A percentile compares a stretch with the other conserved stretches of the same genome.
Conservation (phyloP, 1,284 basidiomycete species). For the Heterobasidion irregulare region DNA sequence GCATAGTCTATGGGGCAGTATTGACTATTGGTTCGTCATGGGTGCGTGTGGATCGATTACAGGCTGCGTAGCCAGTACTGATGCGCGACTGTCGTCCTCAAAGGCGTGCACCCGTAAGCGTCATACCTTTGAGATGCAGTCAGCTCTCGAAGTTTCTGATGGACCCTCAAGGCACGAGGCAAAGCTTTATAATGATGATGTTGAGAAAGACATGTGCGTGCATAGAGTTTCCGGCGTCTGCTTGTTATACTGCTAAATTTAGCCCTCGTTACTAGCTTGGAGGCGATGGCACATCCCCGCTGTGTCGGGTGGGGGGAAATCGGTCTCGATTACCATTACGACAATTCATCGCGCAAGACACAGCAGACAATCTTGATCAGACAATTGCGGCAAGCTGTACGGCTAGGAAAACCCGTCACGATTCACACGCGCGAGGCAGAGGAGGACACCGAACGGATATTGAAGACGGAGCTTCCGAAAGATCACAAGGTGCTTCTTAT, state of each 20-base stretch:
- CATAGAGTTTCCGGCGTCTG: background rate
- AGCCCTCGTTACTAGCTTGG: conserved; percentile 32
- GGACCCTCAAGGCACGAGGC: conserved; percentile 53
- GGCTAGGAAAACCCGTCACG: conserved; percentile 62
- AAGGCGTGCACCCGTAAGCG: conserved; percentile 70
- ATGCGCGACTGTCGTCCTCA: background rate
- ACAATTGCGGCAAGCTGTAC: conserved; percentile 61
- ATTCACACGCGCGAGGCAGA: conserved; percentile 80
- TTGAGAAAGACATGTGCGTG: conserved; percentile 62
- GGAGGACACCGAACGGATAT: conserved; percentile 66
- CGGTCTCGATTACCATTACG: conserved; percentile 79
- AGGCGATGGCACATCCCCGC: conserved; percentile 69
- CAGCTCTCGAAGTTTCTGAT: too few species aligned
- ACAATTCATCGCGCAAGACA: conserved; percentile 58
- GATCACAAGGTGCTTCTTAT: conserved; percentile 47
- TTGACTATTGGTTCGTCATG: conserved; percentile 72
- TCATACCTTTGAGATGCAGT: background rate
- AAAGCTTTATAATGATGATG: conserved; percentile 52
- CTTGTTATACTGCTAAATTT: background rate
- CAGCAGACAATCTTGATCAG: conserved; percentile 59
- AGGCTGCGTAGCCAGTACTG: background rate
- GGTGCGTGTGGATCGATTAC: conserved; percentile 31
- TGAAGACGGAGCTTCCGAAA: conserved; percentile 63
- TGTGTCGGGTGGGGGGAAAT: conserved; percentile 84
- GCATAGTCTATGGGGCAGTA: conserved; percentile 45